Percentiles rank a stretch among this genome's conserved stretches.
Conservation (phyloP, 805 yeast genomes). For the Metschnikowia reukaufii region DNA sequence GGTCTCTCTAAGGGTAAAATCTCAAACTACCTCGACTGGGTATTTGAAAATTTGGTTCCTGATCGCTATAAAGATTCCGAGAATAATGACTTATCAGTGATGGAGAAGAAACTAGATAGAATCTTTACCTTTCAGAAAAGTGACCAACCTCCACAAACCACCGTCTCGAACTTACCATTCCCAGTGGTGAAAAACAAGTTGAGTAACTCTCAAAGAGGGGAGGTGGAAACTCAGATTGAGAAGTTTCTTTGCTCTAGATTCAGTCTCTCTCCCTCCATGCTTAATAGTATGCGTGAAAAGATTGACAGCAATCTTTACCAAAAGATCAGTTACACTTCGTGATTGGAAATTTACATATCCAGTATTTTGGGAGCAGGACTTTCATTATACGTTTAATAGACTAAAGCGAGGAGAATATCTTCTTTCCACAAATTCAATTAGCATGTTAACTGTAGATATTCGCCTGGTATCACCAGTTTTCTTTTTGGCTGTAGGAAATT, state of each 20-base stretch:
- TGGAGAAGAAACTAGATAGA: constrained; percentile 32
- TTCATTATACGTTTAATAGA: not conserved
- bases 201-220: constrained; percentile 1
- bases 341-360: not conserved
- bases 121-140: constrained; percentile 25
- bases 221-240: constrained; percentile 5
- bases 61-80: constrained; percentile 19
- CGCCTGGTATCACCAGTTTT: too few relatives aligned
- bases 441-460: too few relatives aligned
- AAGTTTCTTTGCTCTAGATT: constrained; percentile 7
- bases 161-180: not conserved
- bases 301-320: constrained; percentile 2
- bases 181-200: constrained; percentile 8
- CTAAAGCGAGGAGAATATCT: too few relatives aligned
- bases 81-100: constrained; percentile 22
- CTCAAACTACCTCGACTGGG: constrained; percentile 52
- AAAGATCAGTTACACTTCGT: not conserved
- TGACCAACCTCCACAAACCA: not conserved
- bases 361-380: not conserved
- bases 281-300: not conserved
- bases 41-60: constrained; percentile 35
- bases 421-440: too few relatives aligned
- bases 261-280: constrained; percentile 6
- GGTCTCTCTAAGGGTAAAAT: constrained; percentile 50
- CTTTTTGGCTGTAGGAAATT: too few relatives aligned